Percentiles rank a stretch among this genome's conserved stretches.
Evolutionary conservation across 257 asterid species (phyloP).

Genomic region (Solanum pimpinellifolium): DNA sequence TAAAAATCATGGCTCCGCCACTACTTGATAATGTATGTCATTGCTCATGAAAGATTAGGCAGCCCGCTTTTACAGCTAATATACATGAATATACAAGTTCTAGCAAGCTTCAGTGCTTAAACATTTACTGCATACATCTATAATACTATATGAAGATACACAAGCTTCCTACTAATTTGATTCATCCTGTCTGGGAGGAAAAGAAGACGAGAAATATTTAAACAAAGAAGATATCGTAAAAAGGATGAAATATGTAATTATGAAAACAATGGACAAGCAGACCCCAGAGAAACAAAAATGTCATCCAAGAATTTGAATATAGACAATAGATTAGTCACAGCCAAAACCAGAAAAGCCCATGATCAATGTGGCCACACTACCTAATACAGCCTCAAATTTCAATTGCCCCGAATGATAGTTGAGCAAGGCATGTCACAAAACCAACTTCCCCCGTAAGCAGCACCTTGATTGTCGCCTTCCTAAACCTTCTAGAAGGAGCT

Average conservation of each 20-base stretch:
- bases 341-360: constrained; percentile 8
- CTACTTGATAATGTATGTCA: not conserved
- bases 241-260: not conserved
- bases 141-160: not conserved
- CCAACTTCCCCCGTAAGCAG: not conserved
- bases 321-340: constrained; percentile 20
- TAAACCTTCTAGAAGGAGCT: not conserved
- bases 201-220: not conserved
- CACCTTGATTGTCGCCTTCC: not conserved
- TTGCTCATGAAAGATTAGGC: not conserved
- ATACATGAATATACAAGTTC: not conserved
- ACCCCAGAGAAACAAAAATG: constrained; percentile 17
- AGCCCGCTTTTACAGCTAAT: not conserved
- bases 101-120: not conserved
- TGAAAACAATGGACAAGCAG: not conserved
- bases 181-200: not conserved
- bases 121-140: not conserved
- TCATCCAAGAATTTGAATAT: constrained; percentile 11
- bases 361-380: constrained; percentile 1
- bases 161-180: not conserved
- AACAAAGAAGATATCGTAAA: not conserved
- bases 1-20: not conserved
- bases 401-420: not conserved
- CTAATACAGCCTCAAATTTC: constrained; percentile 6
- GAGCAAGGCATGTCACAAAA: not conserved